Base-by-base conservation (phyloP, 2,329 filamentous ascomycete genomes). In the Polychaeton citri region DNA sequence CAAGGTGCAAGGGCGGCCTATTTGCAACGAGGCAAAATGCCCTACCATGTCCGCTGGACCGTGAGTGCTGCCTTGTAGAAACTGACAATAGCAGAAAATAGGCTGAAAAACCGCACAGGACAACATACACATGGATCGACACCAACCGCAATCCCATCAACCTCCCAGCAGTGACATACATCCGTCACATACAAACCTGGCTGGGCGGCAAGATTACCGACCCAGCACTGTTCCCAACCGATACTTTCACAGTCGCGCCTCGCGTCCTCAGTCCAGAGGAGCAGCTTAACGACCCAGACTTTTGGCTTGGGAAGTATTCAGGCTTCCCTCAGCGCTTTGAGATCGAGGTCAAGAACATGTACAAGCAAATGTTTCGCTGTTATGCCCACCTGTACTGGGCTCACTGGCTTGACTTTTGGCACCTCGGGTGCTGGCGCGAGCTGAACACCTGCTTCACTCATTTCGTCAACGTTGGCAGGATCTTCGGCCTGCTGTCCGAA, bases 121-220 rank as follows among this genome's bases (percentile, higher is more conserved):
- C 93, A 60, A 93, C 85, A 18, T 96, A 94, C 60, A 95, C 87
- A 33, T 96, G 88, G 88, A 74, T 96, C 37, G 92, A 95, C 61
- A 79, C 79, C 46, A 79, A 83, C 51, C 77, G 81, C 49, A 79
- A 85, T 54, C 86, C 88, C 8, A 86, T 93, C 45, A 88, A 93
- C 61, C 81, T 96, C 30, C 86, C 88, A 3, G 88, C 88, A 5
- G 79, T 79, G 43, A 86, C 92, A 59, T 96, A 96, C 64, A 90
- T 95, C 64, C 85, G 84, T 47, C 76, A 94, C 18, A 92, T 96
- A 58, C 87, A 95, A 63, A 84, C 88, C 53, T 96, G 88, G 87
- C 93, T 96, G 56, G 82, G 84, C 19, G 85, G 86, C 62, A 96
- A 96, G 65, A 85, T 94, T 45, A 84, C 90, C 51, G 87, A 96